phyloP scores from a whole-genome alignment of 2,329 filamentous ascomycete genomes.

The Calonectria honghensis region DNA sequence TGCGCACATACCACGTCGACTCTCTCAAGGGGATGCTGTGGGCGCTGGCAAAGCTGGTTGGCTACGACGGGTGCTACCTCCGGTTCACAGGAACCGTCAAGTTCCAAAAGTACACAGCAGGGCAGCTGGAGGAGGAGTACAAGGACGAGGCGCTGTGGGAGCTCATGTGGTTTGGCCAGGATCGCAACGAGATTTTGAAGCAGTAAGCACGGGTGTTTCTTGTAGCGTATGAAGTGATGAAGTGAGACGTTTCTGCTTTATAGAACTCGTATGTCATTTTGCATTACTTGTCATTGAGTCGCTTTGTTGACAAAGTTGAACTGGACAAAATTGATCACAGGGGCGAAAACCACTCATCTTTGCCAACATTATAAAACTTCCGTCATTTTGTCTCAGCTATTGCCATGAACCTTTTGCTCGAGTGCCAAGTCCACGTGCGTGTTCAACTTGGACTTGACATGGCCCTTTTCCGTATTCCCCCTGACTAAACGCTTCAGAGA shows the following conservation, averaged over 20 bases:
- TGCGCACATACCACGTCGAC: background rate
- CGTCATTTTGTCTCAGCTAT: too few species aligned
- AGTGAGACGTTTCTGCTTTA: background rate
- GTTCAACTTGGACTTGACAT: too few species aligned
- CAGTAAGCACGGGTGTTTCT: background rate
- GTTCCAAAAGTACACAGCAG: background rate
- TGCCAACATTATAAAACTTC: too few species aligned
- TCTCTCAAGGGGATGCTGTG: background rate
- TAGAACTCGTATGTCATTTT: background rate
- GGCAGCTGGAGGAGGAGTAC: background rate
- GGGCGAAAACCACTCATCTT: background rate
- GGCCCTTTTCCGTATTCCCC: too few species aligned
- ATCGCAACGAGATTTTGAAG: background rate
- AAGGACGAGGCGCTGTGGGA: conserved; percentile 1
- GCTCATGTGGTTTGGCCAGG: background rate
- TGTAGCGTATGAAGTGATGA: background rate
- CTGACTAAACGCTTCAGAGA: background rate
- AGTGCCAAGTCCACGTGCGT: too few species aligned
- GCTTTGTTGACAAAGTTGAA: background rate
- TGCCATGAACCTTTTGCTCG: too few species aligned
- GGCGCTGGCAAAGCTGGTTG: background rate
- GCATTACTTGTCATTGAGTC: background rate
- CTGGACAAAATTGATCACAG: background rate
- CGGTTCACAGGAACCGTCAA: background rate
- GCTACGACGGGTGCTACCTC: conserved; percentile 4